Conservation (phyloP, 345 rosid species). For the Dimocarpus longan region DNA sequence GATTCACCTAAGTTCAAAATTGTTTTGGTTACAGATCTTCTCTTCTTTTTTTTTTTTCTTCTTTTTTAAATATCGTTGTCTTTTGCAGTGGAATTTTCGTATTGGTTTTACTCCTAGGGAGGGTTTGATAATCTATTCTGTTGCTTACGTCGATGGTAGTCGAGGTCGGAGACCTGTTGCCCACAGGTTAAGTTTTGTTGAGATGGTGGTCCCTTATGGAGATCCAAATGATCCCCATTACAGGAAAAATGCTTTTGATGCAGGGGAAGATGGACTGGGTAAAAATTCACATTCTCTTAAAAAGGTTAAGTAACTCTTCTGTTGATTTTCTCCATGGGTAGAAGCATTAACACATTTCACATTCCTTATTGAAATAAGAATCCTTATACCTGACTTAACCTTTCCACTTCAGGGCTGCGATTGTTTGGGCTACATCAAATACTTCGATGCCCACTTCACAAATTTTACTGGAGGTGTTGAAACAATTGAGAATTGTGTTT, state of each 20-base stretch:
- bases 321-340: neutral
- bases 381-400: neutral
- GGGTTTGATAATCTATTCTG: conserved; percentile 69
- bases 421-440: conserved; percentile 71
- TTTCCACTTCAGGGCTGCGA: conserved; percentile 62
- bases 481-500: conserved; percentile 73
- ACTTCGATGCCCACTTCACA: conserved; percentile 77
- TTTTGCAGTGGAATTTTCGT: conserved; percentile 76
- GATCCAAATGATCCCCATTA: conserved; percentile 86
- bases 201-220: conserved; percentile 86
- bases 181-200: conserved; percentile 78
- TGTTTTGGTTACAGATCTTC: neutral
- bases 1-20: conserved; percentile 4
- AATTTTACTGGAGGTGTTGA: conserved; percentile 82
- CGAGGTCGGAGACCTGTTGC: conserved; percentile 76
- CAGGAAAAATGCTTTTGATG: conserved; percentile 79
- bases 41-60: neutral
- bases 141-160: conserved; percentile 72
- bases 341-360: neutral
- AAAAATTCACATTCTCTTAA: conserved; percentile 82
- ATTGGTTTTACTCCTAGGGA: conserved; percentile 82
- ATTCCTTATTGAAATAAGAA: neutral
- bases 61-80: neutral
- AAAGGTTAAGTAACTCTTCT: conserved; percentile 40
- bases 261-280: conserved; percentile 84